These are phyloP conservation scores for Fusarium sp. DNA, from an alignment of 2,329 filamentous ascomycete genomes.

Conservation along the genomic window DNA sequence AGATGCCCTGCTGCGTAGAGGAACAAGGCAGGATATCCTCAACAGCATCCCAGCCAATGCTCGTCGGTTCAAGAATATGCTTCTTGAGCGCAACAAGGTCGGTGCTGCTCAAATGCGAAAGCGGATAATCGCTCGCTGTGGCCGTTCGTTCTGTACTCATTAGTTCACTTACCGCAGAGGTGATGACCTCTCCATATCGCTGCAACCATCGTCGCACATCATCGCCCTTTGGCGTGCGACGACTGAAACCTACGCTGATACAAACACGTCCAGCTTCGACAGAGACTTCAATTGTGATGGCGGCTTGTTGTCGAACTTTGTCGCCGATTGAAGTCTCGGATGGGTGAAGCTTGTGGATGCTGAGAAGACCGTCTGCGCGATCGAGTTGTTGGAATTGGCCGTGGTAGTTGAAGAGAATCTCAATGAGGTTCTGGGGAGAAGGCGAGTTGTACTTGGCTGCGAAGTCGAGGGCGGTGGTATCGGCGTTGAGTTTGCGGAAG, in stretches of 20 bases:
- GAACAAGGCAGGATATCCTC: background rate
- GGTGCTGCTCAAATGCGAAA: background rate
- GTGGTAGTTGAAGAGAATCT: background rate
- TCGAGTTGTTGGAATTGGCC: background rate
- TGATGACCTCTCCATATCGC: background rate
- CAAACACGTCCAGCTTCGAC: background rate
- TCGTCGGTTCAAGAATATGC: background rate
- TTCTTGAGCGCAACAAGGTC: background rate
- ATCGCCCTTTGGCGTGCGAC: background rate
- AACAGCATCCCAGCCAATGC: background rate
- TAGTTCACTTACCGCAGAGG: background rate
- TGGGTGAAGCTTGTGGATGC: background rate
- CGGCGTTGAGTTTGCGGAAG: background rate
- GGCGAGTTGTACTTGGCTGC: background rate
- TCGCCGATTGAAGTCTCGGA: background rate
- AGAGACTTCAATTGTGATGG: background rate
- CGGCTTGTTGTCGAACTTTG: background rate
- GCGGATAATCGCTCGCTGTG: background rate
- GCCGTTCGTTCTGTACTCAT: background rate
- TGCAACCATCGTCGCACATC: background rate
- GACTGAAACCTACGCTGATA: background rate
- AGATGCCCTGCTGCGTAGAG: background rate
- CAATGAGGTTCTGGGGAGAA: background rate
- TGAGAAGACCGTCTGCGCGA: background rate
- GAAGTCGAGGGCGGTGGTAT: background rate